These are phyloP conservation scores for Blakeslea trispora DNA, from an alignment of 371 early-diverging fungal species.

Conservation along the genomic window DNA sequence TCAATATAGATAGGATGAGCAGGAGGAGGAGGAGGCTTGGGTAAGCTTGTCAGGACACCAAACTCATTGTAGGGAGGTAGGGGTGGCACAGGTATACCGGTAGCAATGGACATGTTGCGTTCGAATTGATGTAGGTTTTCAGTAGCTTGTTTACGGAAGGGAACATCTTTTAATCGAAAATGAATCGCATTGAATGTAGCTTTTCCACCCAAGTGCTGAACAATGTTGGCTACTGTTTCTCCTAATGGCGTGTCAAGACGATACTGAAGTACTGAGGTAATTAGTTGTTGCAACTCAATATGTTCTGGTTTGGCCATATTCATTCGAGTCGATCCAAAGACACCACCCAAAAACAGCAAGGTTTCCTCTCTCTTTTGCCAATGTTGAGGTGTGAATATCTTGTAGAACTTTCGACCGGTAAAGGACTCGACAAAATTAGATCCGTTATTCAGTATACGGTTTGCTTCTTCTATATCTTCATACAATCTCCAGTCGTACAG, in stretches of 20 bases:
- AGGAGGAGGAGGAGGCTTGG: conserved; percentile 22
- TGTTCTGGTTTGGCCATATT: conserved; percentile 44
- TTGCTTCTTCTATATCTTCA: conserved; percentile 34
- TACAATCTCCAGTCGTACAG: conserved; percentile 55
- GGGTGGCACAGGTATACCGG: conserved; percentile 22
- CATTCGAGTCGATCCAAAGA: conserved; percentile 60
- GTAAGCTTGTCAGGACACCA: conserved; percentile 13
- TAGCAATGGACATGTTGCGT: conserved; percentile 31
- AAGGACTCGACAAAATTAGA: conserved; percentile 49
- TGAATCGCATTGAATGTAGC: conserved; percentile 53
- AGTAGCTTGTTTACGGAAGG: conserved; percentile 43
- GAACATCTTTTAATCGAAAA: conserved; percentile 55
- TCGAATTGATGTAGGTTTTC: conserved; percentile 38
- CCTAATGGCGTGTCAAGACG: conserved; percentile 32
- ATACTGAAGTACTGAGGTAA: conserved; percentile 36
- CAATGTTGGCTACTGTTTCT: conserved; percentile 49
- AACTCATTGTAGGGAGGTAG: conserved; percentile 20
- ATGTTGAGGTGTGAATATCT: conserved; percentile 30
- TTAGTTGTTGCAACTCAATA: conserved; percentile 24
- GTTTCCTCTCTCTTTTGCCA: conserved; percentile 39
- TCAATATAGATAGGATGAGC: conserved; percentile 10
- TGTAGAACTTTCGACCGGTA: conserved; percentile 36
- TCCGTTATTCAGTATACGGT: conserved; percentile 34
- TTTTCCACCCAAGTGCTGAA: conserved; percentile 51
- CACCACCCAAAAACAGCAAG: conserved; percentile 55